Percentiles rank a stretch among this genome's conserved stretches.
Conservation (phyloP, 257 asterid species). For the Verbascum thapsus region DNA sequence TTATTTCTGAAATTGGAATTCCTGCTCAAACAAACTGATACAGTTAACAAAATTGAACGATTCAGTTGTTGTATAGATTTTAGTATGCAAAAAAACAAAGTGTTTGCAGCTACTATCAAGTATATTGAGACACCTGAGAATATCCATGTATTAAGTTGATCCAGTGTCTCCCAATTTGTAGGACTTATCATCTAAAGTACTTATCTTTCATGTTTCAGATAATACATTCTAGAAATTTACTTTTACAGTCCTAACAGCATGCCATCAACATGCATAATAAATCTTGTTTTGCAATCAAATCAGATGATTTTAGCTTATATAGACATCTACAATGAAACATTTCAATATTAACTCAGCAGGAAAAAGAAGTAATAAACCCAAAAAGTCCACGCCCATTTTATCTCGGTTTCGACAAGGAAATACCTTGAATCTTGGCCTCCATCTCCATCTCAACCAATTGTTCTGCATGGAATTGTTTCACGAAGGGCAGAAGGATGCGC, state of each 20-base stretch:
- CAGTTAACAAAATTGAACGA: neutral
- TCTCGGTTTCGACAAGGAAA: neutral
- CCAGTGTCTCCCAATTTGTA: neutral
- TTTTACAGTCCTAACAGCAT: too few species aligned
- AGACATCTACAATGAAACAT: neutral
- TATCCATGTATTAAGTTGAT: slow-evolving; percentile 10
- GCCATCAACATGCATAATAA: too few species aligned
- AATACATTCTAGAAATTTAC: slow-evolving; percentile 12
- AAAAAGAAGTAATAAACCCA: neutral
- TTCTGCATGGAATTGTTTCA: slow-evolving; percentile 50
- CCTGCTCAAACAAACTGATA: slow-evolving; percentile 42
- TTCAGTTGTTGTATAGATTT: neutral
- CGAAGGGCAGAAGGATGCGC: slow-evolving; percentile 48
- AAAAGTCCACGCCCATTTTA: neutral
- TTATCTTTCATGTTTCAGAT: neutral
- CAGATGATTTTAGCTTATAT: too few species aligned
- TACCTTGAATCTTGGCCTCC: slow-evolving; percentile 59
- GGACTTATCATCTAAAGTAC: neutral
- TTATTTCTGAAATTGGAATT: slow-evolving; percentile 38
- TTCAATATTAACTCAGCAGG: neutral
- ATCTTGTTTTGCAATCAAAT: too few species aligned
- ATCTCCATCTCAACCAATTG: slow-evolving; percentile 51
- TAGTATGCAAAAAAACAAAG: neutral
- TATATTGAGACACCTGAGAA: neutral
- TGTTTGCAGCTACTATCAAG: neutral